A percentile compares a stretch with the other conserved stretches of the same genome.
Conservation (phyloP, 2,329 filamentous ascomycete species). For the Fusarium chlamydosporum region DNA sequence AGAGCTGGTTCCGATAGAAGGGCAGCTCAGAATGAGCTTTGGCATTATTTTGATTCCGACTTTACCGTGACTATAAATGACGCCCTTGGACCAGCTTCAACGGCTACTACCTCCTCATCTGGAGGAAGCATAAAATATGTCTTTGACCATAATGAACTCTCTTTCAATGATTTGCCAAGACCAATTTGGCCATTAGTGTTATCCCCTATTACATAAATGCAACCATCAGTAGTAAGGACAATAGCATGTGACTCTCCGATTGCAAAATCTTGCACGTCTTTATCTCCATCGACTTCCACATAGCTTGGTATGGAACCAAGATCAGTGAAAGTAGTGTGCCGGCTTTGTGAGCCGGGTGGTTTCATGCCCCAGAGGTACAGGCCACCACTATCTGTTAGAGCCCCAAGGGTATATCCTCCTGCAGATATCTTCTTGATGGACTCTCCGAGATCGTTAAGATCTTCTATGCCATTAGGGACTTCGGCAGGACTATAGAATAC, state of each 20-base stretch:
- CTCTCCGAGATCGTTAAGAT: slow-evolving; percentile 66
- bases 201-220: slow-evolving; percentile 68
- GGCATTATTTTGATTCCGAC: slow-evolving; percentile 28
- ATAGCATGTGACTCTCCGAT: slow-evolving; percentile 73
- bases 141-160: slow-evolving; percentile 55
- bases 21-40: slow-evolving; percentile 29
- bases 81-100: slow-evolving; percentile 64
- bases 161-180: slow-evolving; percentile 47
- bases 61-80: slow-evolving; percentile 64
- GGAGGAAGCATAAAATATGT: slow-evolving; percentile 50
- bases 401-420: slow-evolving; percentile 70
- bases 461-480: slow-evolving; percentile 61
- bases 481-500: slow-evolving; percentile 59
- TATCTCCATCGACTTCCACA: slow-evolving; percentile 61
- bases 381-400: slow-evolving; percentile 69
- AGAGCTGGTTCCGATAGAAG: slow-evolving; percentile 50
- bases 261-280: slow-evolving; percentile 69
- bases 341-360: slow-evolving; percentile 47
- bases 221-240: slow-evolving; percentile 64
- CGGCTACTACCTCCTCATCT: slow-evolving; percentile 55
- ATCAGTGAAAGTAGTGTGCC: slow-evolving; percentile 52
- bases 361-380: slow-evolving; percentile 72
- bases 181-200: slow-evolving; percentile 74
- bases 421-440: slow-evolving; percentile 67
- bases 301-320: slow-evolving; percentile 59